Base-by-base conservation (phyloP, 768 basidiomycete species). In the Trametes villosa region DNA sequence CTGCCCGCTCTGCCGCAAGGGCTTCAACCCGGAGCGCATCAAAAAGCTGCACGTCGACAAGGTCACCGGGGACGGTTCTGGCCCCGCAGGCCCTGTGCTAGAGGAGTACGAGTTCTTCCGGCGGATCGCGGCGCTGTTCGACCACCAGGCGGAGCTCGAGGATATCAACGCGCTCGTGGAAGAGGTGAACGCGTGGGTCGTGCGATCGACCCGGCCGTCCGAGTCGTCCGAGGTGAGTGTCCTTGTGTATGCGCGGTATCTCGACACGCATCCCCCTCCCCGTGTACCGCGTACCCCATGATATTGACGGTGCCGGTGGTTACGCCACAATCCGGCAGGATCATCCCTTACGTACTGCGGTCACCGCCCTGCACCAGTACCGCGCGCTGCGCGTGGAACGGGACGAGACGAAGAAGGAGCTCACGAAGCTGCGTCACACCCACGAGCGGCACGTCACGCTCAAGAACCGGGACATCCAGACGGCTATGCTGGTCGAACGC, bases 1-100 rank as follows among this genome's bases (percentile, higher is more conserved):
- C 49, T 90, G 88, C 59, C 88, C 88, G 2, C 79, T 89, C 27
- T 90, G 88, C 71, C 82, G 88, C 65, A 87, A 85, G 68, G 49
- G 77, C 0, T 90, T 85, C 74, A 70, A 75, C 41, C 77, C 78
- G n/a, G 81, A 82, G 42, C 80, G 83, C 57, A 74, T 85, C 68
- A 88, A 86, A 75, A 86, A 82, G 68, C 74, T 90, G n/a, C 86
- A 88, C 71, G 82, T 90, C 66, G 87, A 85, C 65, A 66, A 64
- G 31, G 65, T 60, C 47, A 51, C 48, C n/a, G 57, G 57, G 15
- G 62, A 53, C 8, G 38, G 44, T 6, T 24, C 38, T 11, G 53
- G 48, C 4, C 31, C 27, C 26, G 45, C 46, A 5, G 54, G 60
- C 12, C 49, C 48, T 3, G 38, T 63, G 47, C 26, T 33, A 30